Percentiles rank a stretch among this genome's conserved stretches.
phyloP scores from a whole-genome alignment of 2,329 filamentous ascomycete species.

The Aspergillus sclerotialis region DNA sequence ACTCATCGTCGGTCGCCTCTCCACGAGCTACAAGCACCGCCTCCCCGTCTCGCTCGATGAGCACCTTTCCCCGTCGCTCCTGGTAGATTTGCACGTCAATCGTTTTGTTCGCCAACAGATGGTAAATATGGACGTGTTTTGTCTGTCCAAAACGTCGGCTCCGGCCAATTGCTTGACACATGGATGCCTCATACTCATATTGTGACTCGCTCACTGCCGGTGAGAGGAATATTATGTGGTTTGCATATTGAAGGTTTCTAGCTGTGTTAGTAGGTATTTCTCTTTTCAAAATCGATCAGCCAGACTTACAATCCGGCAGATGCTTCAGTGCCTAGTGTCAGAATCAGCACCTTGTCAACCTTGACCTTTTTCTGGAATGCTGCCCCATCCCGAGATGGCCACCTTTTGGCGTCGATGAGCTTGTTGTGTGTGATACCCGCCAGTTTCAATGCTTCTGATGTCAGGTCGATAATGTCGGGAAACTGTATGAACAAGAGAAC shows the following conservation, averaged over 20 bases:
- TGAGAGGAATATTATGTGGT: constrained; percentile 58
- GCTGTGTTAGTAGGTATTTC: constrained; percentile 7
- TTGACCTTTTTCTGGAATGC: constrained; percentile 33
- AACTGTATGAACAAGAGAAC: constrained; percentile 53
- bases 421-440: constrained; percentile 27
- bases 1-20: constrained; percentile 14
- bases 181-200: constrained; percentile 50
- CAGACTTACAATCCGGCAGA: constrained; percentile 54
- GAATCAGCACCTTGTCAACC: constrained; percentile 45
- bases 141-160: constrained; percentile 52
- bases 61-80: constrained; percentile 20
- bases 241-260: constrained; percentile 57
- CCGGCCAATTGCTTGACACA: constrained; percentile 59
- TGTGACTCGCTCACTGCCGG: constrained; percentile 46
- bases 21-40: constrained; percentile 12
- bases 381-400: constrained; percentile 28
- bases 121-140: constrained; percentile 53
- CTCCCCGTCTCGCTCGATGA: constrained; percentile 19
- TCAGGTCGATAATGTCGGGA: constrained; percentile 36
- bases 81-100: constrained; percentile 42
- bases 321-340: constrained; percentile 51
- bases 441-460: constrained; percentile 18
- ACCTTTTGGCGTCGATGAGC: constrained; percentile 26
- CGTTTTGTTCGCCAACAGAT: constrained; percentile 37
- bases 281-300: too few species aligned